These are phyloP conservation scores for Glycine soja DNA, from an alignment of 306 rosid species.

Conservation along the genomic window DNA sequence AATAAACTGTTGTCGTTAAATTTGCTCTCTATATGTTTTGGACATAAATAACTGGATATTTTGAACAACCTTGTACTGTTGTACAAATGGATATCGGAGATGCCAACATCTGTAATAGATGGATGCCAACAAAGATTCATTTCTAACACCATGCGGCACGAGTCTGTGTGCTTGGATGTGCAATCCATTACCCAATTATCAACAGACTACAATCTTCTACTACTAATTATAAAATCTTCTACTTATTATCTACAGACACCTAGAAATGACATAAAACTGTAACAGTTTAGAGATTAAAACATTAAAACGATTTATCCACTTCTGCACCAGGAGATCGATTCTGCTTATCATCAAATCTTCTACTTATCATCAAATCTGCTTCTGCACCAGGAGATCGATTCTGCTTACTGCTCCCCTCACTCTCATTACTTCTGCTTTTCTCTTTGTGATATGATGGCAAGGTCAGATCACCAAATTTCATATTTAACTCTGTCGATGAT, in stretches of 20 bases:
- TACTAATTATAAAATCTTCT: slow-evolving; percentile 3
- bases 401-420: slow-evolving; percentile 51
- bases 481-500: slow-evolving; percentile 35
- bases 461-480: slow-evolving; percentile 35
- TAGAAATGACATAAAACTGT: slow-evolving; percentile 6
- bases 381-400: slow-evolving; percentile 33
- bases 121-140: slow-evolving; percentile 10
- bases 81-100: slow-evolving; percentile 16
- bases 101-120: background rate
- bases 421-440: slow-evolving; percentile 38
- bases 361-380: slow-evolving; percentile 42
- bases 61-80: background rate
- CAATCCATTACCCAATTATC: slow-evolving; percentile 29
- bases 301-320: slow-evolving; percentile 29
- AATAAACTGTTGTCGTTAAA: too few relatives aligned
- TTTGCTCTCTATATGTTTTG: too few relatives aligned
- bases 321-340: slow-evolving; percentile 33
- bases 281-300: slow-evolving; percentile 9
- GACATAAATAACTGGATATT: background rate
- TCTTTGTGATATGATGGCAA: slow-evolving; percentile 46
- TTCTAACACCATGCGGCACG: background rate
- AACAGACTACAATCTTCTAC: slow-evolving; percentile 2
- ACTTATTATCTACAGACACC: slow-evolving; percentile 17
- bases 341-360: too few relatives aligned
- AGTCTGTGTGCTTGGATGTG: slow-evolving; percentile 15